These are phyloP conservation scores for Aegle marmelos DNA, from an alignment of 345 rosid species.

Conservation along the genomic window DNA sequence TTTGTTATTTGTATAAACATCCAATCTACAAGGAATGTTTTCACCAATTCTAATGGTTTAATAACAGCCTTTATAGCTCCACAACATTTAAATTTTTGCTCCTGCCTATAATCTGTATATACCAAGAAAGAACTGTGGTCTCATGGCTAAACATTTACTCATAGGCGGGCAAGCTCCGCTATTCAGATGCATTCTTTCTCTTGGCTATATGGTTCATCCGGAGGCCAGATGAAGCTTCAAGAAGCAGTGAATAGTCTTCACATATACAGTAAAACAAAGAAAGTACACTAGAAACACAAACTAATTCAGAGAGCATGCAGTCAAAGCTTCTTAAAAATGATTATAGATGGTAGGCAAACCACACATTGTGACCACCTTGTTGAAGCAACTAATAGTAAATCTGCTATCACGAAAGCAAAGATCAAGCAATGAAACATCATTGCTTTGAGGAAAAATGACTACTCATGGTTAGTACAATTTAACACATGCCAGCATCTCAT, in stretches of 20 bases:
- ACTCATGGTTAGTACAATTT: neutral
- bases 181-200: constrained; percentile 13
- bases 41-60: neutral
- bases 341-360: neutral
- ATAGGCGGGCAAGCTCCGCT: constrained; percentile 11
- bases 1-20: neutral
- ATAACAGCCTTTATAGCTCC: neutral
- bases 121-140: constrained; percentile 6
- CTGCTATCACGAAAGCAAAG: neutral
- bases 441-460: neutral
- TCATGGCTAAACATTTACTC: constrained; percentile 14
- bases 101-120: neutral
- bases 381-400: neutral
- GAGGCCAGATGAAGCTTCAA: constrained; percentile 4
- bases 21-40: neutral
- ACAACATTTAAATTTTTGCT: neutral
- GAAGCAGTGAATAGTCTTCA: neutral
- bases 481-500: neutral
- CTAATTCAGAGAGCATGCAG: neutral
- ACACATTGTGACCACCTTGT: neutral
- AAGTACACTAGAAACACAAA: no score
- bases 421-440: neutral
- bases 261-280: no score
- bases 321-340: neutral
- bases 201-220: constrained; percentile 14